Conservation (phyloP, 139 green algal genomes). For the Auxenochlorella pyrenoidosa region DNA sequence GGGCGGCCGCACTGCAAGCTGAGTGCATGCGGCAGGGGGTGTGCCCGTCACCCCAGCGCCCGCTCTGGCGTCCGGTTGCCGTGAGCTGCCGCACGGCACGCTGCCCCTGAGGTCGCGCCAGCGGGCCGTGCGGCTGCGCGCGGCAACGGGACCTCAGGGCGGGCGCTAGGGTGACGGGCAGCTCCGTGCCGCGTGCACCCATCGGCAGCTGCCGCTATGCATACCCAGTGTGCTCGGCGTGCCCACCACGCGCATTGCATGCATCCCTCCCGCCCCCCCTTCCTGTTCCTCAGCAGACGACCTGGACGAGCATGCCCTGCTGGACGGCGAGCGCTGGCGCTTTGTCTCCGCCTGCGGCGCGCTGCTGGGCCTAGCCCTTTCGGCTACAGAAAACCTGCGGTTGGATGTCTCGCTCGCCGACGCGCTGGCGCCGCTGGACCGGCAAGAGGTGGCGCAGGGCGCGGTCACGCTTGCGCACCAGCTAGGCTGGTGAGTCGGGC, state of each 20-base stretch:
- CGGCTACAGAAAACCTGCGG: conserved; percentile 18
- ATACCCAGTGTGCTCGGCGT: background rate
- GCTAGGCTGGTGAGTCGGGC: conserved; percentile 28
- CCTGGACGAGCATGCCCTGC: conserved; percentile 18
- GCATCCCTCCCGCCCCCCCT: background rate
- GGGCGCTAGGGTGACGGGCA: too few relatives aligned
- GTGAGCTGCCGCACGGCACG: too few relatives aligned
- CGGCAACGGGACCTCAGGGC: too few relatives aligned
- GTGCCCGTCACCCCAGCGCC: too few relatives aligned
- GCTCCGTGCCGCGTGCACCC: too few relatives aligned
- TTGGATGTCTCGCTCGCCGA: conserved; percentile 18
- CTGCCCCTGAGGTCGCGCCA: too few relatives aligned
- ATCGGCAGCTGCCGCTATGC: too few relatives aligned
- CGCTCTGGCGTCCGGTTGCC: too few relatives aligned
- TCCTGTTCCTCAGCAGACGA: background rate
- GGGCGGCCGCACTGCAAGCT: too few relatives aligned
- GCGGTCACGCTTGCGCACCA: conserved; percentile 25
- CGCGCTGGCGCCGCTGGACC: conserved; percentile 19
- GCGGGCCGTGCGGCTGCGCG: too few relatives aligned
- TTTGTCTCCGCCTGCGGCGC: conserved; percentile 19
- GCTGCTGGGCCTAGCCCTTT: conserved; percentile 21
- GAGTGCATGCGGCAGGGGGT: too few relatives aligned
- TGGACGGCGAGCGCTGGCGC: conserved; percentile 10
- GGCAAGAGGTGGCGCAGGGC: conserved; percentile 26
- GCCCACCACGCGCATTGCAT: background rate